Base-by-base conservation (phyloP, 2,329 filamentous ascomycete species). In the Raffaelea arxii region DNA sequence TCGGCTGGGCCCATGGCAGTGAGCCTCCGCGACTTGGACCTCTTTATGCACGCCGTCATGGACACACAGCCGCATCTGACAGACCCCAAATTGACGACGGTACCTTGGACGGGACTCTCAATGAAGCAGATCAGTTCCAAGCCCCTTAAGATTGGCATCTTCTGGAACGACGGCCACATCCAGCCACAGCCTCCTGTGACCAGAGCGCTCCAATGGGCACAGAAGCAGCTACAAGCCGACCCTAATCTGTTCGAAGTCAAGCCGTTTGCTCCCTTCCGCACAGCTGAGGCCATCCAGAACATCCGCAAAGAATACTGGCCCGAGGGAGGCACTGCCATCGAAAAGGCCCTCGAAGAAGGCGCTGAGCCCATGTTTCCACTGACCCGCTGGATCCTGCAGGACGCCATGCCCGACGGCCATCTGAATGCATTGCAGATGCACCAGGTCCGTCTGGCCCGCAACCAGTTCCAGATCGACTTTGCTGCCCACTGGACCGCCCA, bases 41-140 rank as follows among this genome's bases (percentile, higher is more conserved):
- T 86, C 3, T 50, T 47, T 2, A 68, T 78, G 43, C 2, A 71
- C 77, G 53, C 71, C 0, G 58, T 85, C 3, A 62, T 87, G 2
- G 67, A 64, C 12, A 70, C 70, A 23, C 55, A 77, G 42, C 83
- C 83, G 0, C 86, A 83, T 82, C 1, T 63, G 75, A 51, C 68
- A 69, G 83, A 87, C 58, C 82, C 83, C 0, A 62, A 80, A 1
- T 78, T 82, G 0, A 63, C 78, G 44, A 78, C 84, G 18, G 66
- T 87, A 1, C 82, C 82, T 0, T 87, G 46, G 46, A 43, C 30
- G 4, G 46, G 41, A 6, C 25, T 47, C 25, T 0, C 69, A 80
- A 22, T 74, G 68, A 0, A 56, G 76, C 1, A 63, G 77, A 36
- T 54, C 0, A 18, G 4, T 19, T 2, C 25, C 54, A 22, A 6